A percentile compares a stretch with the other conserved stretches of the same genome.
Evolutionary conservation across 805 yeast genomes (phyloP).

Genomic region (Wickerhamomyces chaumierensis): DNA sequence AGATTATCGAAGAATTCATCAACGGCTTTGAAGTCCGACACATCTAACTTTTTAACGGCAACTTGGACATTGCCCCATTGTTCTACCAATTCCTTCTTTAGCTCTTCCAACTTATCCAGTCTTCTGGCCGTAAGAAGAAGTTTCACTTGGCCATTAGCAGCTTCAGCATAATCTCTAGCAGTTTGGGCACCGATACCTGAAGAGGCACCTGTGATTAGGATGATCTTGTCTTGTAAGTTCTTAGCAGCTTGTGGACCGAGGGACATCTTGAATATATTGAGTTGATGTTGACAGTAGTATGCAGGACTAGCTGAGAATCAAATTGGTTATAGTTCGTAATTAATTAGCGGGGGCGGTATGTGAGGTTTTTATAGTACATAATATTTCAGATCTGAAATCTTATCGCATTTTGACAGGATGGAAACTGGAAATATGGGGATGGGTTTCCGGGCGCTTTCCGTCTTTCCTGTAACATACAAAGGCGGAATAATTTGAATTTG

Average conservation of each 20-base stretch:
- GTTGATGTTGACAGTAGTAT: no score
- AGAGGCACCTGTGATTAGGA: slow-evolving; percentile 88
- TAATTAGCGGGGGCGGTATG: no score
- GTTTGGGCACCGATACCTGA: slow-evolving; percentile 93
- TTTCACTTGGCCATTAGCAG: slow-evolving; percentile 61
- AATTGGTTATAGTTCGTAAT: no score
- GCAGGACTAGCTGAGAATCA: no score
- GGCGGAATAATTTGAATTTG: no score
- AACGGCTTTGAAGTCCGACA: slow-evolving; percentile 40
- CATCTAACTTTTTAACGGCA: slow-evolving; percentile 40
- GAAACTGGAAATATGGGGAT: no score
- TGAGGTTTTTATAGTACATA: no score
- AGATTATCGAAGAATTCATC: slow-evolving; percentile 38
- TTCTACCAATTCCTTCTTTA: slow-evolving; percentile 33
- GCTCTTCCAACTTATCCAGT: slow-evolving; percentile 41
- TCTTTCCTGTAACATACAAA: no score
- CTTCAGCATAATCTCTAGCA: slow-evolving; percentile 73
- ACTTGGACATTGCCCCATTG: slow-evolving; percentile 38
- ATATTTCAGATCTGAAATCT: no score
- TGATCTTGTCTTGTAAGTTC: slow-evolving; percentile 66
- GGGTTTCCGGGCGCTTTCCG: no score
- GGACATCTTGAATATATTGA: slow-evolving; percentile 33
- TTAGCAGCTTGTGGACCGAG: slow-evolving; percentile 66
- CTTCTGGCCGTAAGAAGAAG: slow-evolving; percentile 75
- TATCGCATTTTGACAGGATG: no score